Base-by-base conservation (phyloP, 2,329 filamentous ascomycete genomes). In the Aspergillus fructus region DNA sequence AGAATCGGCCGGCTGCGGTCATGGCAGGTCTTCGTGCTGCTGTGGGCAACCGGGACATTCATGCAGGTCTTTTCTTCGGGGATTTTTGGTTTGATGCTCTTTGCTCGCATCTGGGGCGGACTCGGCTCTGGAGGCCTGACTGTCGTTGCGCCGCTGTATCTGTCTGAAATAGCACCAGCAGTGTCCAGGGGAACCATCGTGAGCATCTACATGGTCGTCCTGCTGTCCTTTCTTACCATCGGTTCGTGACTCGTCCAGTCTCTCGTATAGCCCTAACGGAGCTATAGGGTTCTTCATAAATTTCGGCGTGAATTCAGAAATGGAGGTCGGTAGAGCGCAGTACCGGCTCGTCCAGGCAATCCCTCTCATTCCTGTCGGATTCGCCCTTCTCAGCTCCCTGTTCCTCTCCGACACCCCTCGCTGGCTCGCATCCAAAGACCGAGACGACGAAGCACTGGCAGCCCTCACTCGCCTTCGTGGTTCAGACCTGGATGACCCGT, bases 331-430 rank as follows among this genome's bases (percentile, higher is more conserved):
- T 1, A 73, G 76, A 15, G 69, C 70, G 23, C 82, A 85, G 67
- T 86, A 84, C 63, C 81, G 81, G 19, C 67, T 85, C 48, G 83
- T 84, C 5, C 76, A 83, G 61, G 74, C 77, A 15, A 77, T 84
- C 27, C 79, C 81, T 5, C 68, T 84, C 12, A 79, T 84, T 24
- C 81, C 82, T 1, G 74, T 79, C 5, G 81, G 81, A 12, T 64
- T 83, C n/a, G 77, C 78, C 17, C 74, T 83, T 43, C 56, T 79
- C 30, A 71, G 74, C 15, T 83, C 82, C 3, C 76, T 78, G 59
- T 77, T 82, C 59, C 70, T 83, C 12, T 67, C 74, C 5, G 83
- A 85, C 58, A 83, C 81, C 3, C 83, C 83, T 17, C 79, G 82
- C 27, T 84, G 82, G 74, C 77, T 85, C 8, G 78, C 77, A 3